These are phyloP conservation scores for Arctium minus DNA, from an alignment of 129 eudicot species.

Conservation along the genomic window DNA sequence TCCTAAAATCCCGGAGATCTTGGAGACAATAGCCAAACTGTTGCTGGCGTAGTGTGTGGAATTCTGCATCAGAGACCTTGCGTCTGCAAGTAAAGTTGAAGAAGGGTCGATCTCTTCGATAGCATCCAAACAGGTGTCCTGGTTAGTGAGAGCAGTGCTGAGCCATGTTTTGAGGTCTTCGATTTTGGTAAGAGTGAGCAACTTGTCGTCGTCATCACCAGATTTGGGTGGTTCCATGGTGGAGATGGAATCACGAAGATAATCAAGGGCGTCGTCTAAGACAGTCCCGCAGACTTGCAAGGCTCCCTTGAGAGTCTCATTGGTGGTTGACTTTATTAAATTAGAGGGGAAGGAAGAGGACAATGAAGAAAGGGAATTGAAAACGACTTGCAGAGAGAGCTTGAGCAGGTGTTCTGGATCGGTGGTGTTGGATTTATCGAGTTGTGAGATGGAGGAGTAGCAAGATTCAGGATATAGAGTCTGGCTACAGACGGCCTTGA, in stretches of 20 bases:
- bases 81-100: conserved; percentile 25
- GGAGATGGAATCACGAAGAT: conserved; percentile 44
- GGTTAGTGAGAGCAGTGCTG: conserved; percentile 64
- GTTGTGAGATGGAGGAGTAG: conserved; percentile 38
- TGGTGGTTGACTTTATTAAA: background rate
- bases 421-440: conserved; percentile 29
- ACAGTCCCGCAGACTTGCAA: conserved; percentile 41
- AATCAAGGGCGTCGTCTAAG: conserved; percentile 61
- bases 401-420: conserved; percentile 60
- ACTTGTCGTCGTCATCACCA: background rate
- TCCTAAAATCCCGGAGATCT: conserved; percentile 36
- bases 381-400: conserved; percentile 44
- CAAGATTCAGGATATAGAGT: conserved; percentile 68
- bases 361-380: conserved; percentile 22
- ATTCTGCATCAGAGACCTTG: conserved; percentile 32
- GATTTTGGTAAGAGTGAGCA: conserved; percentile 11
- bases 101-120: conserved; percentile 33
- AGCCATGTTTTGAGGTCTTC: conserved; percentile 67
- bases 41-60: conserved; percentile 68
- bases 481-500: conserved; percentile 58
- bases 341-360: conserved; percentile 20
- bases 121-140: conserved; percentile 75
- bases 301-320: conserved; percentile 28
- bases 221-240: conserved; percentile 24
- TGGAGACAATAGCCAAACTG: conserved; percentile 74